phyloP scores from a whole-genome alignment of 441 rosid species.

The Pelargonium myrrhifolium region DNA sequence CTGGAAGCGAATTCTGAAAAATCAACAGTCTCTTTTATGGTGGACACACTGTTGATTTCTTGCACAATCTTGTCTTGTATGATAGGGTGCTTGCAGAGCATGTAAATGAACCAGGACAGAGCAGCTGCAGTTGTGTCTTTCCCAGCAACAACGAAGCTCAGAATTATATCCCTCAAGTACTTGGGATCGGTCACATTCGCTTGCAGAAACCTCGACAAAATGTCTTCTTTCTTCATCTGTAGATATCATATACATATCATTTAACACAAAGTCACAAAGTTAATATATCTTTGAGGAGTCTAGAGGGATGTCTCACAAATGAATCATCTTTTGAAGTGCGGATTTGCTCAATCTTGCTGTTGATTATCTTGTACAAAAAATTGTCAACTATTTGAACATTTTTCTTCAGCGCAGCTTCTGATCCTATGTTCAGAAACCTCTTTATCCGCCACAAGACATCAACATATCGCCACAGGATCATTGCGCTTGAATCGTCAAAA shows the following conservation, averaged over 20 bases:
- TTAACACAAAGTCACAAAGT: too few species aligned
- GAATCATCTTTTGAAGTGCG: conserved; percentile 20
- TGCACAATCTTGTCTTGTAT: conserved; percentile 36
- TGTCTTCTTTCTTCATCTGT: conserved; percentile 40
- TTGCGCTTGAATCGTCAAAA: conserved; percentile 47
- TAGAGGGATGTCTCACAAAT: conserved; percentile 29
- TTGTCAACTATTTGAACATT: conserved; percentile 27
- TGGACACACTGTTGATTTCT: conserved; percentile 24
- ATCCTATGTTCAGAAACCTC: conserved; percentile 38
- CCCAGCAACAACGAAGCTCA: conserved; percentile 42
- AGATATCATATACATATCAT: too few species aligned
- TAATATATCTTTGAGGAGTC: too few species aligned
- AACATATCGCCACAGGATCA: conserved; percentile 39
- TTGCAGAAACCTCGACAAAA: conserved; percentile 41
- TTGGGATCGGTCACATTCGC: conserved; percentile 24
- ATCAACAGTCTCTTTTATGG: conserved; percentile 9
- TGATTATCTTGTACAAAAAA: conserved; percentile 41
- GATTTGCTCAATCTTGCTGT: conserved; percentile 36
- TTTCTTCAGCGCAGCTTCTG: conserved; percentile 40
- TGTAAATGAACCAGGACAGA: conserved; percentile 44
- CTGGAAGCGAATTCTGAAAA: conserved; percentile 27
- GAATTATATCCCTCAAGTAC: conserved; percentile 42
- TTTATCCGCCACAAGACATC: conserved; percentile 40
- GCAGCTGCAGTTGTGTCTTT: conserved; percentile 51
- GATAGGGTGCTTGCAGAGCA: conserved; percentile 34